Base-by-base conservation (phyloP, 345 rosid genomes). In the Stellera chamaejasme region DNA sequence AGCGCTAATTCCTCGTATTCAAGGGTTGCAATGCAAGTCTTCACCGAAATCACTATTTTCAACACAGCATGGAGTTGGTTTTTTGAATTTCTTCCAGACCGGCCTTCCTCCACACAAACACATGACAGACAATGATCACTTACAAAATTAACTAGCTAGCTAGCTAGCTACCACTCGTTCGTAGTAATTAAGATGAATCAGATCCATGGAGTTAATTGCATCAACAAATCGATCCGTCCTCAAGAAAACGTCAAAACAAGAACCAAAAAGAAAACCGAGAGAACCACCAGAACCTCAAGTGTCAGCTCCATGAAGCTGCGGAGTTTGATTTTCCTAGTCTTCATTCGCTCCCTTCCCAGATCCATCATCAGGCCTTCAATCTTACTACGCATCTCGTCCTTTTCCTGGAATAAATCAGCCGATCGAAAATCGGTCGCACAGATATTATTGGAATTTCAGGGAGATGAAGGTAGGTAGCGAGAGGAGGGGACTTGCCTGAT, bases 261-360 rank as follows among this genome's bases (percentile, higher is more conserved):
- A 50, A 72, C 19, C 58, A 68, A 54, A 48, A 65, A 12, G 54
- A 65, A 43, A 27, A 58, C 14, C 10, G 52, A 53, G 27, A 69
- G 43, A 36, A 66, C 27, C 25, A 55, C 3, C 9, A 32, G 39
- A 15, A 62, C 60, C 54, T 66, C 69, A 59, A 74, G 69, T 50
- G 62, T 26, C 51, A 59, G 32, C 60, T 69, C 78, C 63, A 60
- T 51, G 48, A 55, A 50, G 12, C 63, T 52, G 27, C 69, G 54
- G 13, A 62, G 61, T 56, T 63, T 59, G 25, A 73, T 63, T 60
- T 44, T 62, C 66, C 53, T 66, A 6, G 13, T 58, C 57, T 62
- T 66, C 55, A 59, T 13, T 42, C 71, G 45, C 66, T 73, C 71
- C 66, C 60, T 65, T 16, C 55, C 71, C 55, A 69, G 42, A 41